Percentiles rank a stretch among this genome's conserved stretches.
These are phyloP conservation scores for Populus trichocarpa DNA, from an alignment of 441 rosid genomes.

Conservation along the genomic window DNA sequence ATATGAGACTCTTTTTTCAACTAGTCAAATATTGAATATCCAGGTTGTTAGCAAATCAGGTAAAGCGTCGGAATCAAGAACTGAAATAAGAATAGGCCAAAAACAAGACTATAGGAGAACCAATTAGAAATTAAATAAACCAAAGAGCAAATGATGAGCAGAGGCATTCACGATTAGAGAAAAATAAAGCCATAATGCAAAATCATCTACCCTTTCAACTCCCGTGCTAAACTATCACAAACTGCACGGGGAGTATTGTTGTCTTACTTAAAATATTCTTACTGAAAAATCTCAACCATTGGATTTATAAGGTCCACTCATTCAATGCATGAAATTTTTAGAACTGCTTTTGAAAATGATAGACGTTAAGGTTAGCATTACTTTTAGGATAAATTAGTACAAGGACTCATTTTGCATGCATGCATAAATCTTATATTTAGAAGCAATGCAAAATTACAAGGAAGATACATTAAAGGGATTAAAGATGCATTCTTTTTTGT, in stretches of 20 bases:
- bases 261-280: not conserved
- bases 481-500: conserved; percentile 6
- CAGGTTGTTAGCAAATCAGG: too few relatives aligned
- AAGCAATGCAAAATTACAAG: too few relatives aligned
- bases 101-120: not conserved
- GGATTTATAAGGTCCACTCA: not conserved
- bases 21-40: too few relatives aligned
- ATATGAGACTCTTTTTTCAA: too few relatives aligned
- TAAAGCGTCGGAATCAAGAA: not conserved
- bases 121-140: too few relatives aligned
- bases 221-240: not conserved
- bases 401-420: not conserved
- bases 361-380: not conserved
- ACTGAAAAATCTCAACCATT: not conserved
- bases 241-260: not conserved
- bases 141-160: not conserved
- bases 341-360: not conserved
- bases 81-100: not conserved
- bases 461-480: not conserved
- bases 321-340: not conserved
- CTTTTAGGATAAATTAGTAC: not conserved
- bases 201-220: not conserved
- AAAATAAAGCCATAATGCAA: not conserved
- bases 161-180: not conserved
- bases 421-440: not conserved